Conservation (phyloP, 202 grass and related monocot species). For the Cymbopogon flexuosus region DNA sequence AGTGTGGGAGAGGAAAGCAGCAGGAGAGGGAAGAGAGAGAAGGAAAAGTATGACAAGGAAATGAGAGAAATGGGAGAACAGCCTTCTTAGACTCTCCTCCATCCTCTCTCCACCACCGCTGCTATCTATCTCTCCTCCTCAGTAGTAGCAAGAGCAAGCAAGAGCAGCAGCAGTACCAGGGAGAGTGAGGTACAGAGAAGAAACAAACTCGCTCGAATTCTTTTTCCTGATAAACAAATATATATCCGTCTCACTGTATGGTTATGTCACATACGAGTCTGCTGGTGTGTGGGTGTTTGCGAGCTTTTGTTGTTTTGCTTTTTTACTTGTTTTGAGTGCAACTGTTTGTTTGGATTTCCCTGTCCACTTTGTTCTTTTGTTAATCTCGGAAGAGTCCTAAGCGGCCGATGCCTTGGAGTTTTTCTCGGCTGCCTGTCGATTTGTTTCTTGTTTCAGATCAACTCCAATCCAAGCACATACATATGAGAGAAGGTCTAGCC, state of each 20-base stretch:
- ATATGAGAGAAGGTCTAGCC: conserved; percentile 32
- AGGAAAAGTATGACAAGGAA: conserved; percentile 75
- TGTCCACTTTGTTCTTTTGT: conserved; percentile 88
- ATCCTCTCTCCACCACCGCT: conserved; percentile 33
- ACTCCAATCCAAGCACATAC: conserved; percentile 35
- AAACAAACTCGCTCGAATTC: conserved; percentile 34
- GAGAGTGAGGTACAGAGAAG: conserved; percentile 39
- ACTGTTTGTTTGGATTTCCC: conserved; percentile 94
- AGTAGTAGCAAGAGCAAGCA: conserved; percentile 33
- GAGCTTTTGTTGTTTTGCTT: conserved; percentile 67
- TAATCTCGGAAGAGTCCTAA: conserved; percentile 61
- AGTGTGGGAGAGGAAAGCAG: conserved; percentile 45
- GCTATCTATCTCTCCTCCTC: conserved; percentile 10
- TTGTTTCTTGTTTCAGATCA: conserved; percentile 58
- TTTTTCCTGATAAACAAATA: conserved; percentile 21
- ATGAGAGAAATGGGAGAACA: conserved; percentile 79
- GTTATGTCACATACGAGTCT: conserved; percentile 43
- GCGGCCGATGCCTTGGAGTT: conserved; percentile 56
- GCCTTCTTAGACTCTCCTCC: conserved; percentile 44
- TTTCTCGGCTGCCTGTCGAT: conserved; percentile 65
- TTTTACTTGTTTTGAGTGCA: conserved; percentile 92
- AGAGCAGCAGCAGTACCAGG: conserved; percentile 32
- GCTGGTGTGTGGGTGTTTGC: conserved; percentile 55
- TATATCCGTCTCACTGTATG: conserved; percentile 15
- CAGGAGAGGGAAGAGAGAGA: conserved; percentile 25